These are phyloP conservation scores for Podaxis mareebaensis DNA, from an alignment of 768 basidiomycete species.

Conservation along the genomic window DNA sequence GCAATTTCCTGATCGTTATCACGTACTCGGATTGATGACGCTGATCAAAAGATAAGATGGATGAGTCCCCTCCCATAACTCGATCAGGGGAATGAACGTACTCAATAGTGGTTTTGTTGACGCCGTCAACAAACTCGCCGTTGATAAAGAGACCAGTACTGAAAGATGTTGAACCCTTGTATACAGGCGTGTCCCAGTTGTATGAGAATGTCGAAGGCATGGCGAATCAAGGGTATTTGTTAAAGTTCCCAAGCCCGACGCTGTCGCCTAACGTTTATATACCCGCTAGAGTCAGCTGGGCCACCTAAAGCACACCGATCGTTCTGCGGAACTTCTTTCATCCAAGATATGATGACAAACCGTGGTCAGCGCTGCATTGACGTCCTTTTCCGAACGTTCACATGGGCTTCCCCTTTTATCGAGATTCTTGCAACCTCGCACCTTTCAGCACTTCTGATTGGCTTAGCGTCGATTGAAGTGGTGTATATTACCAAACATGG, in stretches of 20 bases:
- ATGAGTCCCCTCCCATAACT: neutral
- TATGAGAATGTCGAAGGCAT: constrained; percentile 41
- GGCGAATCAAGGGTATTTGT: constrained; percentile 4
- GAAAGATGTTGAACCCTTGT: constrained; percentile 60
- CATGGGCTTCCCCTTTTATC: constrained; percentile 10
- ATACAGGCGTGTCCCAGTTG: constrained; percentile 52
- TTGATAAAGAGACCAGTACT: constrained; percentile 74
- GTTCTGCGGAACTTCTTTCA: constrained; percentile 2
- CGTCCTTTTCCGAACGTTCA: neutral
- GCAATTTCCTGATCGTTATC: neutral
- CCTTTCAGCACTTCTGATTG: neutral
- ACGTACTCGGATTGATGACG: constrained; percentile 54
- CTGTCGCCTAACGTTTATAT: neutral
- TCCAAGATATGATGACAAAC: constrained; percentile 6
- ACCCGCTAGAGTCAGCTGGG: neutral
- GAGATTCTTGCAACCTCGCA: neutral
- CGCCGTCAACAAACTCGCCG: constrained; percentile 63
- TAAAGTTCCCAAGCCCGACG: neutral
- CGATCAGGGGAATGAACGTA: constrained; percentile 30
- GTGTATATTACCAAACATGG: neutral
- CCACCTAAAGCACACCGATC: neutral
- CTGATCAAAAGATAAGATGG: constrained; percentile 30
- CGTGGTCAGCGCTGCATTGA: neutral
- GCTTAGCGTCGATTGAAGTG: neutral
- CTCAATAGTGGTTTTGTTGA: constrained; percentile 59